Evolutionary conservation across 2,329 filamentous ascomycete species (phyloP), one percentile per base, ranked within the genome.

Genomic region (Lomentospora prolificans): DNA sequence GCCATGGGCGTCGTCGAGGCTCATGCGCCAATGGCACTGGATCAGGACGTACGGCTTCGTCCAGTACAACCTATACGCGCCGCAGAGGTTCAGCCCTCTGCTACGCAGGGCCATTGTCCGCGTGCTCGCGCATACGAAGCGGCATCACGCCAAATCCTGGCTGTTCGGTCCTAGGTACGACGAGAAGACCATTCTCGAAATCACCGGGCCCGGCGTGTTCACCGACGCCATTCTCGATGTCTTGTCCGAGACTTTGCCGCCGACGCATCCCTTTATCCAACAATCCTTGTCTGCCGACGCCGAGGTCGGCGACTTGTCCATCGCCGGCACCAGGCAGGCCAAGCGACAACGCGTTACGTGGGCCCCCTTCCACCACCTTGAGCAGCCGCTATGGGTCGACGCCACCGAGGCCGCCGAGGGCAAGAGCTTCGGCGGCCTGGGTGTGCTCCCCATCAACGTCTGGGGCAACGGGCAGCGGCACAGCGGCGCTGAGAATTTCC

Each of bases 31-130:
- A 14, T 51, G 48, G 48, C 48, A 51, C 48, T 51, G 48, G 48
- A 51, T 28, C 7, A 14, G 48, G 14, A 51, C 48, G 6, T 51
- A 51, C 48, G 48, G 48, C 25, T 51, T 51, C 27, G 19, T 51
- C 4, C 48, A 51, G 48, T 51, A 51, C 48, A 51, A 51, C 14
- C 28, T 51, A 14, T 51, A 51, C 48, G 48, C 48, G 25, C 48
- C 48, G 3, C 25, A 31, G 48, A 28, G 48, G 7, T 51, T 51
- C 48, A 51, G 48, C 14, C 48, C 48, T n/a, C 8, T 51, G 12
- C 48, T 51, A 14, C 48, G 48, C n/a, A 14, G 28, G 14, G 48
- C 28, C 9, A 51, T 51, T 25, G 48, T 51, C 24, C 48, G 48
- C 25, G 48, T 30, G 24, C 48, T 51, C 48, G 48, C 48, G 10